These are phyloP conservation scores for Botrytis deweyae DNA, from an alignment of 2,329 filamentous ascomycete species.

Conservation along the genomic window DNA sequence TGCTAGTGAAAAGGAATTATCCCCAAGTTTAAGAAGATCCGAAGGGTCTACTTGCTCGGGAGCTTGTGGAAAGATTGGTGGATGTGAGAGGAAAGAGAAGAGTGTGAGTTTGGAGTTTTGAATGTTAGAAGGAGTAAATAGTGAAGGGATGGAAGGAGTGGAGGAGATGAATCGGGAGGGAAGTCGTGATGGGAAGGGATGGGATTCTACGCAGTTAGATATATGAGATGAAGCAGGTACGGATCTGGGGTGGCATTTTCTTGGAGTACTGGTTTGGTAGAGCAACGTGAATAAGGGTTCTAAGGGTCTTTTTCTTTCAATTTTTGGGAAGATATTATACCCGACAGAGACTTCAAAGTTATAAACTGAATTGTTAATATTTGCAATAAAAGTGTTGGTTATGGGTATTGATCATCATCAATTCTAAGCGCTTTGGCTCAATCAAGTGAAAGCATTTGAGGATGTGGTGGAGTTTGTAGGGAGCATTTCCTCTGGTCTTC, in stretches of 20 bases:
- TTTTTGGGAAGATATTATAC: not conserved
- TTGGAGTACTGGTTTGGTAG: not conserved
- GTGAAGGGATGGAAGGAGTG: not conserved
- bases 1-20: too few relatives aligned
- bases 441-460: not conserved
- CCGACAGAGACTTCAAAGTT: fast-evolving
- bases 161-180: not conserved
- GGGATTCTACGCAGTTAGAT: not conserved
- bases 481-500: not conserved
- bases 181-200: not conserved
- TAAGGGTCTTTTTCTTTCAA: too few relatives aligned
- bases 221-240: too few relatives aligned
- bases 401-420: not conserved
- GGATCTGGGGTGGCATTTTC: not conserved
- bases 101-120: constrained; percentile 7
- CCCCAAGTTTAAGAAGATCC: too few relatives aligned
- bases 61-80: not conserved
- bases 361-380: not conserved
- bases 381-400: not conserved
- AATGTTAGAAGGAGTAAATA: not conserved
- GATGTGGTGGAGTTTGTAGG: not conserved
- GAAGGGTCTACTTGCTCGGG: not conserved
- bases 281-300: too few relatives aligned
- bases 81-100: not conserved
- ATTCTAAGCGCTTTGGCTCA: fast-evolving